These are phyloP conservation scores for Penicillium daleae DNA, from an alignment of 495 filamentous ascomycete species.

Conservation along the genomic window DNA sequence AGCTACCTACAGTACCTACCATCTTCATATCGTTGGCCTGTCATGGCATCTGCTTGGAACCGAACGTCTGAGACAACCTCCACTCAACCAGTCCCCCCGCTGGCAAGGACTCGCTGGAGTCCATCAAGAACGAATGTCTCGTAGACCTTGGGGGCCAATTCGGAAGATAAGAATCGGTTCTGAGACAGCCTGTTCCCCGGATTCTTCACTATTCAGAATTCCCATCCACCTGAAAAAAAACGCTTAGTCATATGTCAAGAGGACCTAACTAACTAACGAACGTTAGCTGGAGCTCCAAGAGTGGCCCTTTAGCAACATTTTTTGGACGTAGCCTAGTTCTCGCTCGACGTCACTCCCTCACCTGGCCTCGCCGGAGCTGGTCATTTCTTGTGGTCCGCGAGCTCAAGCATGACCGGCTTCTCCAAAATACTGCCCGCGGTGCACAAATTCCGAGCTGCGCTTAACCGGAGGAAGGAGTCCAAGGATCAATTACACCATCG, in stretches of 20 bases:
- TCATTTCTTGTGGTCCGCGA: constrained; percentile 31
- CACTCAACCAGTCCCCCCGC: background rate
- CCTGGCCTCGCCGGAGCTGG: constrained; percentile 33
- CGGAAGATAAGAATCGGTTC: background rate
- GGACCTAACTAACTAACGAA: too few relatives aligned
- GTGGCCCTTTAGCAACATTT: background rate
- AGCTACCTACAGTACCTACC: too few relatives aligned
- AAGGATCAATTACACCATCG: constrained; percentile 27
- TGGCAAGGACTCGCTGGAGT: background rate
- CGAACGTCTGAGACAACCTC: background rate
- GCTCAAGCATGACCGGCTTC: constrained; percentile 44
- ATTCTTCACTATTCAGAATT: background rate
- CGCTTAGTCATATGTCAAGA: constrained; percentile 28
- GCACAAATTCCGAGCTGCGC: constrained; percentile 41
- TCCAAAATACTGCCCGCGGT: constrained; percentile 38
- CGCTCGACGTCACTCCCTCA: constrained; percentile 1
- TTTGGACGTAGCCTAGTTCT: background rate
- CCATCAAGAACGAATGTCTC: background rate
- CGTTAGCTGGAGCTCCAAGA: too few relatives aligned
- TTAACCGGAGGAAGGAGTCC: constrained; percentile 38
- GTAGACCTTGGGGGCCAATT: background rate
- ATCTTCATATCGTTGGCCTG: background rate
- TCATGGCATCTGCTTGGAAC: background rate
- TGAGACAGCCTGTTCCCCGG: constrained; percentile 3
- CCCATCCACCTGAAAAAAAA: too few relatives aligned